Conservation (phyloP, 1,139 yeast species). For the Taphrina wiesneri region DNA sequence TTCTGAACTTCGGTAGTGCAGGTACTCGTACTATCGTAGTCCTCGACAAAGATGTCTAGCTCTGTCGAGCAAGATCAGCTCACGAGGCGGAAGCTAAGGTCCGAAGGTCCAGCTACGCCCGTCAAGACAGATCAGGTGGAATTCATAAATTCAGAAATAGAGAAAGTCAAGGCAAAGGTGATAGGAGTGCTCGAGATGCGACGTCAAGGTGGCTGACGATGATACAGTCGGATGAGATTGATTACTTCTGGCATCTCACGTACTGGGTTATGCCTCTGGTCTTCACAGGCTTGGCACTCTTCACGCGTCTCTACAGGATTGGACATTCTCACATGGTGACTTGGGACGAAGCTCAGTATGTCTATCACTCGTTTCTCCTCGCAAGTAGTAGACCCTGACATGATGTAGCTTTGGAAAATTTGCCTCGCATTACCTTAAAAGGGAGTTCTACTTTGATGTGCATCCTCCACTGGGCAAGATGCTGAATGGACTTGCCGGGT, state of each 20-base stretch:
- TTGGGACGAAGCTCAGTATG: constrained; percentile 89
- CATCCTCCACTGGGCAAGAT: constrained; percentile 98
- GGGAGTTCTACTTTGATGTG: constrained; percentile 94
- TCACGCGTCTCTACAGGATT: constrained; percentile 67
- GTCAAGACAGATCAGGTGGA: constrained; percentile 6
- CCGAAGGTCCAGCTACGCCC: constrained; percentile 5
- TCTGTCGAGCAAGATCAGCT: constrained; percentile 25
- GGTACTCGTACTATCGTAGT: too few relatives aligned
- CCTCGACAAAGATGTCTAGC: not conserved
- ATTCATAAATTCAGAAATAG: not conserved
- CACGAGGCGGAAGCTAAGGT: constrained; percentile 10
- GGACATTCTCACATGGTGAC: constrained; percentile 66
- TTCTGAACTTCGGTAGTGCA: too few relatives aligned
- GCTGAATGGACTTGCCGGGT: constrained; percentile 94
- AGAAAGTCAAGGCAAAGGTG: constrained; percentile 3
- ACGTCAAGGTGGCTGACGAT: not conserved
- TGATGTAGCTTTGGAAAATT: constrained; percentile 70
- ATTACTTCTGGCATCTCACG: constrained; percentile 17
- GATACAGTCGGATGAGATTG: not conserved
- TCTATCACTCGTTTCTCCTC: constrained; percentile 47
- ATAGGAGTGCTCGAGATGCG: not conserved
- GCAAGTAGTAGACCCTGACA: constrained; percentile 42
- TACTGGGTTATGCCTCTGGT: constrained; percentile 50
- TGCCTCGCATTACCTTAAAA: constrained; percentile 88
- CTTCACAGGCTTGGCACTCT: constrained; percentile 63